Evolutionary conservation across 148 eudicot genomes (phyloP).

Genomic region (Euryodendron excelsum): DNA sequence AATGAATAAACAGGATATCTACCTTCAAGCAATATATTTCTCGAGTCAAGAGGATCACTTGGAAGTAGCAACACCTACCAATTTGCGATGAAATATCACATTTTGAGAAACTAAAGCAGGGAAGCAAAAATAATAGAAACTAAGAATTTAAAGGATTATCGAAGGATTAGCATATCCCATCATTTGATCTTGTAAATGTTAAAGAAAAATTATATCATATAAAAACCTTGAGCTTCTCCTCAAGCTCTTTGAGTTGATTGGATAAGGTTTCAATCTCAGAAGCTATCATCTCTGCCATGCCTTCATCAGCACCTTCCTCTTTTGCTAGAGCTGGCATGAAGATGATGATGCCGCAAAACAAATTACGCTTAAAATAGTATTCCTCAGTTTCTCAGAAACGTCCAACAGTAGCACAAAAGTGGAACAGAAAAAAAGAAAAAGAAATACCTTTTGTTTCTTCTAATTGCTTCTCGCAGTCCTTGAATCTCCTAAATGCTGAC

Average conservation of each 20-base stretch:
- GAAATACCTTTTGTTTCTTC: conserved; percentile 89
- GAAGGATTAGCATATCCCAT: too few species aligned
- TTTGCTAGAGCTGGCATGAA: conserved; percentile 60
- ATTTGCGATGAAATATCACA: conserved; percentile 15
- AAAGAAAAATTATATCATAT: background rate
- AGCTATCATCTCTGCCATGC: conserved; percentile 91
- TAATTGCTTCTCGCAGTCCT: conserved; percentile 85
- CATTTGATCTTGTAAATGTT: background rate
- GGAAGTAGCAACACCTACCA: conserved; percentile 79
- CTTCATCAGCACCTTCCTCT: conserved; percentile 77
- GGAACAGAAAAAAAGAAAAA: background rate
- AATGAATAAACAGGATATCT: background rate
- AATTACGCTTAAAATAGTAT: too few species aligned
- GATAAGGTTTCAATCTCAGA: conserved; percentile 69
- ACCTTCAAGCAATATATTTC: conserved; percentile 99
- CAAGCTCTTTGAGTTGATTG: conserved; percentile 62
- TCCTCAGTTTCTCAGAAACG: background rate
- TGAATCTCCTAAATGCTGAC: conserved; percentile 63
- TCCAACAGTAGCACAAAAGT: background rate
- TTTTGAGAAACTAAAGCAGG: conserved; percentile 6
- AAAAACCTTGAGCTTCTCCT: conserved; percentile 81
- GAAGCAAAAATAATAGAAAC: too few species aligned
- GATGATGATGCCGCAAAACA: background rate
- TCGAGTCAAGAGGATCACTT: conserved; percentile 87
- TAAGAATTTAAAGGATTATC: too few species aligned